Conservation (phyloP, 2,329 filamentous ascomycete genomes). For the Verruconis gallopava region DNA sequence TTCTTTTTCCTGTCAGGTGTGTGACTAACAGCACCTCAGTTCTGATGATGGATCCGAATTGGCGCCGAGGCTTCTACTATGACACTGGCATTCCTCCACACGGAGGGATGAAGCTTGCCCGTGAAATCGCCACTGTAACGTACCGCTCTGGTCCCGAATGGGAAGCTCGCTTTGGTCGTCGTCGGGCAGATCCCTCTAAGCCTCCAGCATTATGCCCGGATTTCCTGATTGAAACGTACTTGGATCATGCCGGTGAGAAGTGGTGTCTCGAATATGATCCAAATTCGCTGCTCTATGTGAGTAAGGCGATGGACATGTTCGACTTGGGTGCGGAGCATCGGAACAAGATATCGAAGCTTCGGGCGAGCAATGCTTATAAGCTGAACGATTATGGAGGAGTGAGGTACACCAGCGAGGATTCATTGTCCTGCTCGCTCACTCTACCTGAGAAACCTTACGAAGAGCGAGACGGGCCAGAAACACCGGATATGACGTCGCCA, state of each 20-base stretch:
- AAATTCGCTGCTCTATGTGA: constrained; percentile 90
- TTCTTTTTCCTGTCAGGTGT: not conserved
- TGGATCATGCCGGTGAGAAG: constrained; percentile 96
- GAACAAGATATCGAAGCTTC: constrained; percentile 45
- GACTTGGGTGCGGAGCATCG: constrained; percentile 70
- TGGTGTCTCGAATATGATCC: constrained; percentile 95
- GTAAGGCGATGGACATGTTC: constrained; percentile 98
- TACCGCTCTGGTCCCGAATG: constrained; percentile 95
- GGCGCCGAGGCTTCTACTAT: constrained; percentile 86
- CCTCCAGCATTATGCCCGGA: constrained; percentile 92
- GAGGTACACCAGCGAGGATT: constrained; percentile 19
- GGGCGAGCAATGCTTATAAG: constrained; percentile 46
- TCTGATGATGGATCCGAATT: constrained; percentile 97
- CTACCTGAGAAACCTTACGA: constrained; percentile 75
- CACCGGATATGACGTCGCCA: constrained; percentile 4
- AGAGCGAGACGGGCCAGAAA: constrained; percentile 47
- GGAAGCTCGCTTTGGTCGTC: constrained; percentile 85
- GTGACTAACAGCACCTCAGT: constrained; percentile 33
- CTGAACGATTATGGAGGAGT: constrained; percentile 35
- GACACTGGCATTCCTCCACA: constrained; percentile 82
- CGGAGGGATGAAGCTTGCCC: constrained; percentile 91
- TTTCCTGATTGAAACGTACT: constrained; percentile 94
- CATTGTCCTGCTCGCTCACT: constrained; percentile 57
- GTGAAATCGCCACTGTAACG: constrained; percentile 94
- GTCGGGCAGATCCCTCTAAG: constrained; percentile 71